A percentile compares a stretch with the other conserved stretches of the same genome.
phyloP scores from a whole-genome alignment of 495 filamentous ascomycete species.

The Daldinia grandis region DNA sequence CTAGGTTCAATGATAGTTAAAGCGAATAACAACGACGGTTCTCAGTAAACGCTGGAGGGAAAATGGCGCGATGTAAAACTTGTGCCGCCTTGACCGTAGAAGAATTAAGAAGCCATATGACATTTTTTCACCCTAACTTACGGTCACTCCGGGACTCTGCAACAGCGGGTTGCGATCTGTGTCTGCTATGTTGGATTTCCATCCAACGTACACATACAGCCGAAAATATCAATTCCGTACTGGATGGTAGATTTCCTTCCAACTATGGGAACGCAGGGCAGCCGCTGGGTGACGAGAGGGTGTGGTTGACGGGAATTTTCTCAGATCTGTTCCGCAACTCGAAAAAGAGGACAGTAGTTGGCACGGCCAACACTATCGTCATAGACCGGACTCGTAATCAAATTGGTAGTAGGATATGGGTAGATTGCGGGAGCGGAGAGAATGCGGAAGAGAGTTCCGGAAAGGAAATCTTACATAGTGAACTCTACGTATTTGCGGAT shows the following conservation, averaged over 20 bases:
- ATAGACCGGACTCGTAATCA: not conserved
- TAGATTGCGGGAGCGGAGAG: slow-evolving; percentile 13
- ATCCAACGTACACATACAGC: not conserved
- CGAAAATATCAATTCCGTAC: slow-evolving; percentile 13
- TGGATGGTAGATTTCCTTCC: slow-evolving; percentile 6
- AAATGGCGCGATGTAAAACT: slow-evolving; percentile 21
- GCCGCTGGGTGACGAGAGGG: slow-evolving; percentile 19
- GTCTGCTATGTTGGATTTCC: slow-evolving; percentile 22
- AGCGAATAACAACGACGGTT: not conserved
- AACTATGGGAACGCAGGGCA: not conserved
- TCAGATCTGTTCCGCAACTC: not conserved
- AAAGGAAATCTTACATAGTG: not conserved
- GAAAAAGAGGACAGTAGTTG: not conserved
- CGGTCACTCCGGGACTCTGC: slow-evolving; percentile 31
- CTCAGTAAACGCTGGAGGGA: not conserved
- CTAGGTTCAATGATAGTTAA: not conserved
- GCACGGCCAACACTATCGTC: not conserved
- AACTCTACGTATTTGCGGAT: slow-evolving; percentile 25
- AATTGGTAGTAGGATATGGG: slow-evolving; percentile 2
- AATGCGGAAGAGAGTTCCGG: slow-evolving; percentile 11
- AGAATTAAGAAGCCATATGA: not conserved
- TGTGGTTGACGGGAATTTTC: slow-evolving; percentile 19
- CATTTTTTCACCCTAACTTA: slow-evolving; percentile 17
- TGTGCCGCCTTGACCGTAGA: slow-evolving; percentile 26
- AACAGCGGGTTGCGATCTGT: slow-evolving; percentile 25